Evolutionary conservation across 2,329 filamentous ascomycete genomes (phyloP).

Genomic region (Paracorniculantispora psalliotae): DNA sequence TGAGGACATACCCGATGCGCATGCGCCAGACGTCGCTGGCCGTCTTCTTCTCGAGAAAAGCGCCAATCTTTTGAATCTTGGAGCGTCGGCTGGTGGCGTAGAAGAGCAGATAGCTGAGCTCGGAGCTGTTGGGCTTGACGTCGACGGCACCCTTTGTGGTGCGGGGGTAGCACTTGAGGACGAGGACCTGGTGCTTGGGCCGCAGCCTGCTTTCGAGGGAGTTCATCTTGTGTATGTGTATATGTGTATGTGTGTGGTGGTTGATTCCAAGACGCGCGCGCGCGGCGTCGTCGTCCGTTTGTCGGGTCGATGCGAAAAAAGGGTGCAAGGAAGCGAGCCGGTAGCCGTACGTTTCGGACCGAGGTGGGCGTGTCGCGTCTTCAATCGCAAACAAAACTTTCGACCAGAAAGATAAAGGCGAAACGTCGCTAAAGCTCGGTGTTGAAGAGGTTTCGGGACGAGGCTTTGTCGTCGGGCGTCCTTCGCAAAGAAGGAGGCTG

Average conservation of each 20-base stretch:
- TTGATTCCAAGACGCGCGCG: background rate
- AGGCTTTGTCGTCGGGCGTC: no score
- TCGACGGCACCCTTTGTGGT: constrained; percentile 87
- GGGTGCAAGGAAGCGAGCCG: no score
- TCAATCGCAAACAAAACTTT: no score
- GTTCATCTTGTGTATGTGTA: constrained; percentile 44
- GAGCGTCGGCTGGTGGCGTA: constrained; percentile 91
- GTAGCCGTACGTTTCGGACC: no score
- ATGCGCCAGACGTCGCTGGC: constrained; percentile 85
- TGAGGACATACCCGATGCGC: constrained; percentile 68
- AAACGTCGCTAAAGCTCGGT: no score
- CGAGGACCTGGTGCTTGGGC: constrained; percentile 93
- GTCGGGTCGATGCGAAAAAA: no score
- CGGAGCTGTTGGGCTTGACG: constrained; percentile 92
- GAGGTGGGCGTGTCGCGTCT: no score
- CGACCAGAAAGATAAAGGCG: no score
- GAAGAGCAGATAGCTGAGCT: constrained; percentile 94
- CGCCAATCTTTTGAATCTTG: constrained; percentile 94
- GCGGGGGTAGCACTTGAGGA: constrained; percentile 93
- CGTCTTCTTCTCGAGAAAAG: constrained; percentile 91
- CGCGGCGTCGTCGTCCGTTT: background rate
- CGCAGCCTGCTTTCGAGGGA: constrained; percentile 65
- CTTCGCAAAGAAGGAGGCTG: no score
- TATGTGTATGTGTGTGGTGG: background rate
- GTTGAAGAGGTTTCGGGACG: no score